Evolutionary conservation across 495 filamentous ascomycete species (phyloP), one percentile per base, ranked within the genome.

Genomic region (Penicillium coffeae): DNA sequence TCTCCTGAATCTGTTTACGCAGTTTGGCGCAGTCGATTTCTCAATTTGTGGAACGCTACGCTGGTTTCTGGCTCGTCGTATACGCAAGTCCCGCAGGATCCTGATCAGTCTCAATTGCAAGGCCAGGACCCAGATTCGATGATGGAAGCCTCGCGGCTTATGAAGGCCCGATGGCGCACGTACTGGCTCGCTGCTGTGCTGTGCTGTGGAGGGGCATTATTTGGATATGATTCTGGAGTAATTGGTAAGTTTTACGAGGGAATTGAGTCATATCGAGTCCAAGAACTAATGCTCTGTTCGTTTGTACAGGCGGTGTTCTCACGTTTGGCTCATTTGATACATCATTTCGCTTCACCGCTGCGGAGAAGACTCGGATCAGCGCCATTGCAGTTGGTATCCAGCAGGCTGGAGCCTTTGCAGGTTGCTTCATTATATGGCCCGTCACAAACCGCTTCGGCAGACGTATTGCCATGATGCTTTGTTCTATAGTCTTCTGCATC

Each of bases 131-230:
- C 13, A 15, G 35, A 25, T 19, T 36, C 22, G 1, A 19, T n/a
- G 4, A 57, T 56, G 46, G 63, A 75, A 60, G 25, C 44, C 21
- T 21, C 39, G 47, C 18, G 59, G 37, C 19, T 62, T 56, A 47
- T 71, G 49, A 54, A 69, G 54, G 56, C 58, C 33, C 54, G 51
- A 41, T 59, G 73, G 33, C 68, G 78, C 39, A 75, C 75, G 10
- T 82, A 79, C 56, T 81, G 71, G 70, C 66, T 82, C 7, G 75
- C 75, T 12, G 59, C 63, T 3, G 70, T 80, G 3, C 60, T 72
- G 3, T 74, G 71, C 41, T 72, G 66, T 52, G 71, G 71, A n/a
- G 69, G 69, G 8, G 58, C 68, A 2, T 48, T 74, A 12, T 74
- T 74, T 41, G 71, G 69, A 21, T 74, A 74, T 57, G 71, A 74